Conservation (phyloP, 345 rosid genomes). For the Luvunga scandens region DNA sequence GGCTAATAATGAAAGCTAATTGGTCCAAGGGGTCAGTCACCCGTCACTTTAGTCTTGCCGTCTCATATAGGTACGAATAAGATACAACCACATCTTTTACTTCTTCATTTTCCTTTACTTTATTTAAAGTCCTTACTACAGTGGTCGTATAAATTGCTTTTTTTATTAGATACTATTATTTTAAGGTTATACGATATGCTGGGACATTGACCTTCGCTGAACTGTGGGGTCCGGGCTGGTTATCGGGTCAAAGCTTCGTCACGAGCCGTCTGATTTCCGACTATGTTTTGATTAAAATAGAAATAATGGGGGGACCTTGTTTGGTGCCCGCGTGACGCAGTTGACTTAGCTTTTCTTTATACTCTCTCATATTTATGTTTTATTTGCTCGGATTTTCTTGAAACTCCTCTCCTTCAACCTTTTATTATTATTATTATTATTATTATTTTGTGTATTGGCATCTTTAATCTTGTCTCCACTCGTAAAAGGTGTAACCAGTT, state of each 20-base stretch:
- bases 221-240: constrained; percentile 19
- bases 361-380: accelerated
- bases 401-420: too few relatives aligned
- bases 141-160: neutral
- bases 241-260: constrained; percentile 28
- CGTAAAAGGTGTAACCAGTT: too few relatives aligned
- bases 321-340: constrained; percentile 34
- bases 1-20: constrained; percentile 3
- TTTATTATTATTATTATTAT: too few relatives aligned
- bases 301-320: neutral
- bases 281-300: neutral
- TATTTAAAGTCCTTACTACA: neutral
- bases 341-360: constrained; percentile 30
- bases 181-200: neutral
- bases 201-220: constrained; percentile 10
- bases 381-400: too few relatives aligned
- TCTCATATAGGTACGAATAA: constrained; percentile 28
- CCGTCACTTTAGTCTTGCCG: constrained; percentile 29
- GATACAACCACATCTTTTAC: constrained; percentile 15
- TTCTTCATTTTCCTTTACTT: neutral
- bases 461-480: too few relatives aligned
- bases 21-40: constrained; percentile 23
- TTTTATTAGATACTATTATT: neutral
- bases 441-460: too few relatives aligned
- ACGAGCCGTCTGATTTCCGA: constrained; percentile 18